Evolutionary conservation across 2,329 filamentous ascomycete species (phyloP).

Genomic region (Botrytis elliptica): DNA sequence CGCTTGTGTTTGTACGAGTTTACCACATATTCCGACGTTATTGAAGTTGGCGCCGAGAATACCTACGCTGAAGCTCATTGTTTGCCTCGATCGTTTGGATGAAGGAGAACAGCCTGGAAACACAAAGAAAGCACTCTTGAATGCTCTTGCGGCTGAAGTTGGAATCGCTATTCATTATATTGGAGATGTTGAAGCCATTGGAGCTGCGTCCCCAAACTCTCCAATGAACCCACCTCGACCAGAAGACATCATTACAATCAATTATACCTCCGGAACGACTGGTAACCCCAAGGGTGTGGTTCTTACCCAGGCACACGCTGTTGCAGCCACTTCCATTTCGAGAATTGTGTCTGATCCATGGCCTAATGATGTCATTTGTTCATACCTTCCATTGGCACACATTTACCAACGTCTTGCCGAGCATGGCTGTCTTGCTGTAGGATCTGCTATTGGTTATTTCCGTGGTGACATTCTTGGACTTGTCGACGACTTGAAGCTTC

Average conservation of each 20-base stretch:
- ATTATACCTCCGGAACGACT: slow-evolving; percentile 86
- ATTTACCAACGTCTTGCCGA: slow-evolving; percentile 89
- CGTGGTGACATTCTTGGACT: slow-evolving; percentile 84
- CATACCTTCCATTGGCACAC: slow-evolving; percentile 90
- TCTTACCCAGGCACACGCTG: slow-evolving; percentile 76
- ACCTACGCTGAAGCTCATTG: slow-evolving; percentile 80
- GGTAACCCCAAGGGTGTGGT: slow-evolving; percentile 81
- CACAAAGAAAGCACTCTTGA: slow-evolving; percentile 77
- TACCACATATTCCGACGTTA: slow-evolving; percentile 77
- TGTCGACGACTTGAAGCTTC: slow-evolving; percentile 85
- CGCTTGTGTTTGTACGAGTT: slow-evolving; percentile 70
- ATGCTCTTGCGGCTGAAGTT: slow-evolving; percentile 68
- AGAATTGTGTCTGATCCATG: slow-evolving; percentile 53
- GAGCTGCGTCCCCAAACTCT: slow-evolving; percentile 63
- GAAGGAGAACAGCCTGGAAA: slow-evolving; percentile 72
- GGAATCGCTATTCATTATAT: slow-evolving; percentile 81
- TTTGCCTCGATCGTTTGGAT: slow-evolving; percentile 81
- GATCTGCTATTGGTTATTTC: slow-evolving; percentile 83
- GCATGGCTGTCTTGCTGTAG: slow-evolving; percentile 69
- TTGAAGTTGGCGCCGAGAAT: slow-evolving; percentile 75
- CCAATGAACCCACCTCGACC: slow-evolving; percentile 68
- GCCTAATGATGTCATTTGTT: slow-evolving; percentile 64
- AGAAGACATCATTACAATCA: slow-evolving; percentile 82
- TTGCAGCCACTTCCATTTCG: slow-evolving; percentile 66
- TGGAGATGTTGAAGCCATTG: slow-evolving; percentile 76